These are phyloP conservation scores for Nepenthes alata DNA, from an alignment of 179 eudicot genomes.

Conservation along the genomic window DNA sequence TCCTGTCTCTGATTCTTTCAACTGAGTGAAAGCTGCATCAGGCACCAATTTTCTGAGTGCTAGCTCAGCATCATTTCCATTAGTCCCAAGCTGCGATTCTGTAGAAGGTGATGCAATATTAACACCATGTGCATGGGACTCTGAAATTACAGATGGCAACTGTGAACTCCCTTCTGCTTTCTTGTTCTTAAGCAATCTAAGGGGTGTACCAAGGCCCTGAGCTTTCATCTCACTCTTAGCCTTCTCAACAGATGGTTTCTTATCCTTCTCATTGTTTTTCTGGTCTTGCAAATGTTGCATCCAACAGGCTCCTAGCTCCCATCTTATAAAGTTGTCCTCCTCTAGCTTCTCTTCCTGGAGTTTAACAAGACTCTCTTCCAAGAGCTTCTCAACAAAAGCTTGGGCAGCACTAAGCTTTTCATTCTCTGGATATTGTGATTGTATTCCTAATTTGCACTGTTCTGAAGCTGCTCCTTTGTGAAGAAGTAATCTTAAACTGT, in stretches of 20 bases:
- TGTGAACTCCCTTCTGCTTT: conserved; percentile 39
- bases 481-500: conserved; percentile 87
- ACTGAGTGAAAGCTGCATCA: conserved; percentile 72
- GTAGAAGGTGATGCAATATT: conserved; percentile 21
- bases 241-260: conserved; percentile 60
- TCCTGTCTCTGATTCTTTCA: conserved; percentile 87
- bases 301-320: conserved; percentile 99
- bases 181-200: conserved; percentile 82
- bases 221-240: conserved; percentile 78
- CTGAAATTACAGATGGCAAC: conserved; percentile 23
- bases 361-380: conserved; percentile 62
- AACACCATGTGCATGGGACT: conserved; percentile 18
- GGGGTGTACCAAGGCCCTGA: conserved; percentile 94
- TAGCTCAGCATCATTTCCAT: conserved; percentile 43
- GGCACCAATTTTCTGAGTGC: conserved; percentile 54
- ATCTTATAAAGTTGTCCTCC: conserved; percentile 56
- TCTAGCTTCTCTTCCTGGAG: conserved; percentile 60
- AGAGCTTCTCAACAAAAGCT: conserved; percentile 54
- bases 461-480: conserved; percentile 51
- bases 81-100: conserved; percentile 29
- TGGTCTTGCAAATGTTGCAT: conserved; percentile 97
- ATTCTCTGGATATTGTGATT: conserved; percentile 29
- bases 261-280: conserved; percentile 72
- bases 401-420: conserved; percentile 38
- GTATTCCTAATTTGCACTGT: conserved; percentile 22